phyloP scores from a whole-genome alignment of 2,329 filamentous ascomycete genomes.

The Conoideocrella luteorostrata region DNA sequence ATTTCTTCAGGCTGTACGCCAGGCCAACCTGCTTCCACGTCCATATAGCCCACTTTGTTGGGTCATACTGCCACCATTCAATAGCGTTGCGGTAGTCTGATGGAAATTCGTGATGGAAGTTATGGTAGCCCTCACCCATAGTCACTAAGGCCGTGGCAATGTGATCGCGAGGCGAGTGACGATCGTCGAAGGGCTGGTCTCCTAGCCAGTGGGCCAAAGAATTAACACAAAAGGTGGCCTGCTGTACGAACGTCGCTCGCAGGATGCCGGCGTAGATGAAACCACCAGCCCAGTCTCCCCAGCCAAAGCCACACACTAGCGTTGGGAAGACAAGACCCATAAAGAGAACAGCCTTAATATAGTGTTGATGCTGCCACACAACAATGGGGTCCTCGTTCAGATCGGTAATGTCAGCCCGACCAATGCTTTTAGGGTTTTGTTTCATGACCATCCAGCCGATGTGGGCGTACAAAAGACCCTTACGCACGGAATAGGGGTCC shows the following conservation, averaged over 20 bases:
- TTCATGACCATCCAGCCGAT: constrained; percentile 91
- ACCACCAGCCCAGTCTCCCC: constrained; percentile 75
- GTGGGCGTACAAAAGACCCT: constrained; percentile 72
- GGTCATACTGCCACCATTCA: constrained; percentile 86
- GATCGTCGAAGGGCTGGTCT: constrained; percentile 88
- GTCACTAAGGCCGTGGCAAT: constrained; percentile 80
- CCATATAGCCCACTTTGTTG: constrained; percentile 87
- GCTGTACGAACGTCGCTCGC: constrained; percentile 83
- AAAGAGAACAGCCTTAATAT: constrained; percentile 69
- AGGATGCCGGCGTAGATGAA: constrained; percentile 82
- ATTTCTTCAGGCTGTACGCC: constrained; percentile 83
- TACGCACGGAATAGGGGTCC: constrained; percentile 85
- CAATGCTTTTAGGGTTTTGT: constrained; percentile 84
- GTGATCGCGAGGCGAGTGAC: constrained; percentile 84
- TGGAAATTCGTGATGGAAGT: constrained; percentile 93
- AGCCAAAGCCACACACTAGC: constrained; percentile 67
- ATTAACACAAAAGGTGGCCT: constrained; percentile 91
- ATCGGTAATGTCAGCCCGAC: constrained; percentile 82
- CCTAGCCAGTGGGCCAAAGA: constrained; percentile 86
- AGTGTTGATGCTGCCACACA: constrained; percentile 82
- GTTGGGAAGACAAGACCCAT: constrained; percentile 75
- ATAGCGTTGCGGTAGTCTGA: constrained; percentile 91
- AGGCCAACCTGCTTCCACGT: constrained; percentile 77
- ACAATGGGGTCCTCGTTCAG: constrained; percentile 81
- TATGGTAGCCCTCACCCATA: constrained; percentile 86